Evolutionary conservation across 495 filamentous ascomycete species (phyloP).

Genomic region (Aspergillus baeticus): DNA sequence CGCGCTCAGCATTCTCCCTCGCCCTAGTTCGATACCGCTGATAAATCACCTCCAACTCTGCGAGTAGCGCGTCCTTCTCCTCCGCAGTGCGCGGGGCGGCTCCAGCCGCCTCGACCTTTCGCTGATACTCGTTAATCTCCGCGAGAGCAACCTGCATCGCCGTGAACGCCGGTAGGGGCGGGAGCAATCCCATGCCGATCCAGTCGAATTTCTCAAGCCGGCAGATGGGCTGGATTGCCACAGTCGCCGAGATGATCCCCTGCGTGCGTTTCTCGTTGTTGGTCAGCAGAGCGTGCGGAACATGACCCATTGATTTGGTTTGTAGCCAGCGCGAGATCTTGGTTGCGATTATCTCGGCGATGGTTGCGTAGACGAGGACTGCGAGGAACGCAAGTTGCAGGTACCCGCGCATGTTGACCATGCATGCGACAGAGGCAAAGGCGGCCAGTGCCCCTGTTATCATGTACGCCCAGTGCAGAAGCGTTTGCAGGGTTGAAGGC

Average conservation of each 20-base stretch:
- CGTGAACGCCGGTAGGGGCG: slow-evolving; percentile 18
- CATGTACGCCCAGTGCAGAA: slow-evolving; percentile 25
- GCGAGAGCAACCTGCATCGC: slow-evolving; percentile 23
- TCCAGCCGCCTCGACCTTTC: neutral
- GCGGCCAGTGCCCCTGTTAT: slow-evolving; percentile 25
- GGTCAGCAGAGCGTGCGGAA: slow-evolving; percentile 1
- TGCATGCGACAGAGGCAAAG: slow-evolving; percentile 29
- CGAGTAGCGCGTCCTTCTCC: neutral
- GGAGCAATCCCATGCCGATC: slow-evolving; percentile 25
- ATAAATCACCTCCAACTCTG: neutral
- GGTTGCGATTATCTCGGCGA: slow-evolving; percentile 29
- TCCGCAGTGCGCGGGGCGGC: neutral
- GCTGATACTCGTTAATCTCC: slow-evolving; percentile 9
- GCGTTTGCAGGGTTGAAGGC: slow-evolving; percentile 7
- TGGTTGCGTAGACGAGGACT: slow-evolving; percentile 23
- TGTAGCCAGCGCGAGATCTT: slow-evolving; percentile 24
- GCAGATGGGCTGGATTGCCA: slow-evolving; percentile 16
- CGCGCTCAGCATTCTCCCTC: neutral
- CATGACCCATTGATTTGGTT: slow-evolving; percentile 16
- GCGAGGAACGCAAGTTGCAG: slow-evolving; percentile 29
- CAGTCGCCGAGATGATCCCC: slow-evolving; percentile 25
- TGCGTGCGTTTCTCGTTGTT: slow-evolving; percentile 22
- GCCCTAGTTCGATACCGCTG: neutral
- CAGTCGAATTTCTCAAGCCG: slow-evolving; percentile 24
- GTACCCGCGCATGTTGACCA: slow-evolving; percentile 31